Base-by-base conservation (phyloP, 805 yeast species). In the Wickerhamomyces xylosicus region DNA sequence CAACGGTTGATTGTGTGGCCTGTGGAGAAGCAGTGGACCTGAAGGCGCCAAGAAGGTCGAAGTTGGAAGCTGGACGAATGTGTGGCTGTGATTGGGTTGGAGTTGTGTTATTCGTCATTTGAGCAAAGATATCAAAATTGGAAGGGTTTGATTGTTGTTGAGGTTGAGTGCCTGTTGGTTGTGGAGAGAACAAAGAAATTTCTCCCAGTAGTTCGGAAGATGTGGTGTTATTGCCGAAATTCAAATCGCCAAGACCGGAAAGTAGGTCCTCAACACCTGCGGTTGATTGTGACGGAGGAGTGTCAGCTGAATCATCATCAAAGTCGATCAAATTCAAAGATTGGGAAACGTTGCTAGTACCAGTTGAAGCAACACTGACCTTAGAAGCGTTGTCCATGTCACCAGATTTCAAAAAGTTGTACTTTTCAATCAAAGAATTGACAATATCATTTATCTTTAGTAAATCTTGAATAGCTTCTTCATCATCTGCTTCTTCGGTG, bases 401-500 rank as follows among this genome's bases (percentile, higher is more conserved):
- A 25, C 95, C 94, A 20, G 67, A 59, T 53, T 76, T 77, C 52
- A 86, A 64, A 18, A 76, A 64, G 34, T 70, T 73, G 61, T 74
- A 85, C 60, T 84, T 85, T 33, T 69, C 67, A 37, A 86, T 59
- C 37, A 86, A 70, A 5, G 72, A 66, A 55, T 85, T 80, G 45
- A 89, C 79, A 39, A 72, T 72, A 56, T 85, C 95, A 58, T 85
- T 85, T 41, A 92, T 66, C 28, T 66, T 67, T 38, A 85, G 65
- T 39, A 92, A 62, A 42, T 75, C 78, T 37, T 66, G 68, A 28
- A 85, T 83, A 9, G 82, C 72, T 6, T 66, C 77, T 52, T 79
- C 84, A 45, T 77, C 77, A 19, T 77, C 79, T 29, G 74, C 72
- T 52, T 85, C 95, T 52, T 86, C 95, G 51, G 76, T 81, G 44